Base-by-base conservation (phyloP, 2,329 filamentous ascomycete genomes). In the Monilinia fructigena region DNA sequence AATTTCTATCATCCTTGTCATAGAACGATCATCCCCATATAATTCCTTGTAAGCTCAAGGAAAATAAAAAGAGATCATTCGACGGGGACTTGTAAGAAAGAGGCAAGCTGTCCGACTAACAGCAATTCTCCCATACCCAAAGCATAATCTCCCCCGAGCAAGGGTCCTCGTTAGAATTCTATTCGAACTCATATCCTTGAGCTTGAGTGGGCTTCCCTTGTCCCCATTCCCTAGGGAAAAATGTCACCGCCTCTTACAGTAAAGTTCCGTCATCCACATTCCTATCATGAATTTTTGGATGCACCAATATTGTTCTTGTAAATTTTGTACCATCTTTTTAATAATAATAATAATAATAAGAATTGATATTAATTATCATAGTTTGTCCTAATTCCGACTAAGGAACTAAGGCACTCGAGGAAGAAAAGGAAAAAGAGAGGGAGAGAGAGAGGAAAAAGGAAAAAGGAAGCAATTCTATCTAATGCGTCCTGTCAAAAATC, bases 161-260 rank as follows among this genome's bases (percentile, higher is more conserved):
- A 31, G 59, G 53, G 62, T 48, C 53, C n/a, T 64, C 53, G 16
- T 20, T 48, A 58, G 53, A 58, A 47, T 58, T 48, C 53, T 18
- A 50, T 56, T 48, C 40, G 38, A 58, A 55, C 53, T 48, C 56
- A 50, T 35, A 64, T 56, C 42, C 56, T 47, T 60, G 56, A 48
- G 56, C 42, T 48, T 60, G 42, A 60, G 42, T 60, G 56, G 56
- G 42, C 56, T 60, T 31, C 42, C 42, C 56, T 60, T 60, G 42
- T 48, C 42, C 28, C 12, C 53, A 55, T 47, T 47, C 62, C 40
- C n/a, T 55, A 64, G 42, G 53, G 53, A 58, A 50, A 58, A 47
- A 55, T 54, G 62, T 58, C 62, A 64, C 62, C 62, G 62, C 62
- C 40, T 64, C 62, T 64, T 58, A 38, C 42, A 60, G 58, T 60